phyloP scores from a whole-genome alignment of 306 rosid genomes.

The Mimosa pudica region DNA sequence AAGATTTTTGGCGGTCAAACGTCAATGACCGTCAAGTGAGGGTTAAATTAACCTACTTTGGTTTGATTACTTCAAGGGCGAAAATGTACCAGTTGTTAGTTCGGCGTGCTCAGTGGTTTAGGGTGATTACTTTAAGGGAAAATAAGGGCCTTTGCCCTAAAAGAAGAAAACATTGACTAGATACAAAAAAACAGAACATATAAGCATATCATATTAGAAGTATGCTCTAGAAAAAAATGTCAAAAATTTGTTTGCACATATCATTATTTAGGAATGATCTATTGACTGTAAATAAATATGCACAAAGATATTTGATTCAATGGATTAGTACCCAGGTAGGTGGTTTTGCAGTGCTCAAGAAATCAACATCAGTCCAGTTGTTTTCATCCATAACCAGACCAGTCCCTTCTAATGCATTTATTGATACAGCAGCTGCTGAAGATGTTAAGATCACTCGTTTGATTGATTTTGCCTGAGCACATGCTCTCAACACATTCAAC shows the following conservation, averaged over 20 bases:
- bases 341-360: slow-evolving; percentile 62
- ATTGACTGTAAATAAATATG: neutral
- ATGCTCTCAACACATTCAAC: slow-evolving; percentile 68
- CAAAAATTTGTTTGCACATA: neutral
- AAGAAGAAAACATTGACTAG: too few species aligned
- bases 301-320: neutral
- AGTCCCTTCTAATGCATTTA: slow-evolving; percentile 54
- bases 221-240: neutral
- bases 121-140: too few species aligned
- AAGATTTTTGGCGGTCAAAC: too few species aligned
- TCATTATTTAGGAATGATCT: neutral
- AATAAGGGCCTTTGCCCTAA: too few species aligned
- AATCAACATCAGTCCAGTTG: slow-evolving; percentile 74
- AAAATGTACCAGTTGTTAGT: too few species aligned
- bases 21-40: too few species aligned
- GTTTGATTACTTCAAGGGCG: too few species aligned
- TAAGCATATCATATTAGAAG: neutral
- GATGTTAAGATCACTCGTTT: slow-evolving; percentile 81
- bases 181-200: neutral
- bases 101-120: too few species aligned
- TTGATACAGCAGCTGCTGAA: slow-evolving; percentile 72
- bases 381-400: slow-evolving; percentile 61
- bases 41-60: too few species aligned
- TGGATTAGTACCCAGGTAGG: slow-evolving; percentile 69
- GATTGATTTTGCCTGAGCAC: slow-evolving; percentile 62